phyloP scores from a whole-genome alignment of 2,329 filamentous ascomycete species.

The Sporothrix variecibatus region DNA sequence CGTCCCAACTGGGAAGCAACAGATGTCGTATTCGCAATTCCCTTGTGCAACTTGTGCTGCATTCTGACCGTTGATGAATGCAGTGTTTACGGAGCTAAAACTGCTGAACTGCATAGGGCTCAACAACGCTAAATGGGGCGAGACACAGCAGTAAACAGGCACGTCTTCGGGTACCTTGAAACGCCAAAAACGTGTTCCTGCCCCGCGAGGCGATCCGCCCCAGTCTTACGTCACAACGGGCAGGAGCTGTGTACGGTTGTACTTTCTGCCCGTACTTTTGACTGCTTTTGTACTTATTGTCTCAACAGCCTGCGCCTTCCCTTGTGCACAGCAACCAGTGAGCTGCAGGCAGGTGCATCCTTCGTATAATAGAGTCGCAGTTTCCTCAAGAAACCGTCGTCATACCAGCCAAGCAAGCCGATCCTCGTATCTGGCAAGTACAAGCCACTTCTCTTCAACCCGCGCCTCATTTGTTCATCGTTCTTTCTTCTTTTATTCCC shows the following conservation, averaged over 20 bases:
- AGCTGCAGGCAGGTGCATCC: slow-evolving; percentile 13
- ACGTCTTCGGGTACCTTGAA: slow-evolving; percentile 11
- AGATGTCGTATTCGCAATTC: not conserved
- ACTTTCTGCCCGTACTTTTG: not conserved
- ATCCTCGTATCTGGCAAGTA: slow-evolving; percentile 16
- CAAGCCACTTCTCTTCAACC: not conserved
- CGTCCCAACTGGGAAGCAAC: not conserved
- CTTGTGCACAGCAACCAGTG: slow-evolving; percentile 4
- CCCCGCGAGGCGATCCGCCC: slow-evolving; percentile 12
- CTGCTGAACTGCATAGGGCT: not conserved
- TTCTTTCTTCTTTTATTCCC: not conserved
- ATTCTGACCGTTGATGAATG: not conserved
- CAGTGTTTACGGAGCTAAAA: not conserved
- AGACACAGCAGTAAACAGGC: not conserved
- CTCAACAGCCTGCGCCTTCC: not conserved
- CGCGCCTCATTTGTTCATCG: not conserved
- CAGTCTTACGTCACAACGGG: slow-evolving; percentile 16
- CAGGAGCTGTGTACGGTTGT: not conserved
- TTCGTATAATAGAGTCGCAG: slow-evolving; percentile 16
- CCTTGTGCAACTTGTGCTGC: not conserved
- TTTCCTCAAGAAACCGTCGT: slow-evolving; percentile 13
- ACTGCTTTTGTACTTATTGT: not conserved
- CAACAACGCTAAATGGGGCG: not conserved
- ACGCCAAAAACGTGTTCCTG: slow-evolving; percentile 15
- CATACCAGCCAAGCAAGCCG: slow-evolving; percentile 15